Percentiles rank a stretch among this genome's conserved stretches.
Evolutionary conservation across 352 stramenopile genomes (phyloP).

Genomic region (Globisporangium apiculatum): DNA sequence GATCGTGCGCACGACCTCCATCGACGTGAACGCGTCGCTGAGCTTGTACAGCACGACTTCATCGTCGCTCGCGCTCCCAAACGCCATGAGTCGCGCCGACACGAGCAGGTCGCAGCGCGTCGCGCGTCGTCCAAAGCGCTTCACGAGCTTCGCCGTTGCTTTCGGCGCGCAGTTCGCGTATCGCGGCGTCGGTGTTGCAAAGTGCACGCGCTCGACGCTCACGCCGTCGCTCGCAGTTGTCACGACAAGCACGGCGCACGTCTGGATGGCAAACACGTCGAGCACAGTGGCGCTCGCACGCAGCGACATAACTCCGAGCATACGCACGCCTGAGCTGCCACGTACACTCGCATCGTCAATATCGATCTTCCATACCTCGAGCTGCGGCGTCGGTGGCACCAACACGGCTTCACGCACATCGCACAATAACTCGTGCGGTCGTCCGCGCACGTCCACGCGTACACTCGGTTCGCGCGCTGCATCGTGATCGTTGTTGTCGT

Average conservation of each 20-base stretch:
- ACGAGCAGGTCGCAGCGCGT: conserved; percentile 3
- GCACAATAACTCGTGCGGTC: neutral
- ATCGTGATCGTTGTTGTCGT: neutral
- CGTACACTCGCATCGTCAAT: neutral
- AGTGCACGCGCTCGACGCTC: conserved; percentile 9
- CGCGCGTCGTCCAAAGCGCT: conserved; percentile 3
- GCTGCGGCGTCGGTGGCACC: conserved; percentile 8
- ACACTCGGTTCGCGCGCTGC: neutral
- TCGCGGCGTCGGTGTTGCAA: neutral
- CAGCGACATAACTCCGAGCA: conserved; percentile 5
- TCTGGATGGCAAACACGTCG: conserved; percentile 8
- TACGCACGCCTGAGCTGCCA: neutral
- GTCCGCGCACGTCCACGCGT: neutral
- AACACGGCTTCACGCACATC: conserved; percentile 8
- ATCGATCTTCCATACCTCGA: conserved; percentile 14
- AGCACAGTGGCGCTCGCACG: conserved; percentile 1
- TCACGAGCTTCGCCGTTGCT: neutral
- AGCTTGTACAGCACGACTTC: conserved; percentile 14
- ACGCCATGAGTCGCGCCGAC: conserved; percentile 7
- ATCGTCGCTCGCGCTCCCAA: conserved; percentile 2
- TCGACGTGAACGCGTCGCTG: conserved; percentile 9
- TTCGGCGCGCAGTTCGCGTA: neutral
- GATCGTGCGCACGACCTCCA: conserved; percentile 10
- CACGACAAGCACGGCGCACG: conserved; percentile 5
- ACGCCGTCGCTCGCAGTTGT: neutral